Evolutionary conservation across 2,329 filamentous ascomycete genomes (phyloP).

Genomic region (Alternaria triticimaculans): DNA sequence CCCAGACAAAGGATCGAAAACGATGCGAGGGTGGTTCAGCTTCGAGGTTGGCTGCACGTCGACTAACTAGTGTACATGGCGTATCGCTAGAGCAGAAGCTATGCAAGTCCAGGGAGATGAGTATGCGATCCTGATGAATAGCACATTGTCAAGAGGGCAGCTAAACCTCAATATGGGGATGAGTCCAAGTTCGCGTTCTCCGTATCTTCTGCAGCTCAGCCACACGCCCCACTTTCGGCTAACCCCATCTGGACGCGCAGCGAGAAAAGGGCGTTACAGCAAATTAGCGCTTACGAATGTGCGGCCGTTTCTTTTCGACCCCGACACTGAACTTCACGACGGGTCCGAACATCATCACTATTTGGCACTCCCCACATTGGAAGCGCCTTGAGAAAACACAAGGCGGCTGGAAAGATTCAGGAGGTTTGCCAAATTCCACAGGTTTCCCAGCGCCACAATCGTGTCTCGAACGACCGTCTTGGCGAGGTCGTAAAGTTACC

Average conservation of each 20-base stretch:
- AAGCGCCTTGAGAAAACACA: neutral
- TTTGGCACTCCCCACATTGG: neutral
- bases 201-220: constrained; percentile 10
- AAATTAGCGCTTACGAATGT: constrained; percentile 17
- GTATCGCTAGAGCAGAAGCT: neutral
- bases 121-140: neutral
- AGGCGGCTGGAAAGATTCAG: neutral
- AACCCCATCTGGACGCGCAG: neutral
- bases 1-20: neutral
- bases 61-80: neutral
- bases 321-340: neutral
- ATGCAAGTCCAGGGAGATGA: neutral
- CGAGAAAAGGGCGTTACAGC: constrained; percentile 19
- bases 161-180: neutral
- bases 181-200: neutral
- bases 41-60: neutral
- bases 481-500: constrained; percentile 12
- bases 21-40: neutral
- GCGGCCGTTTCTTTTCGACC: constrained; percentile 3
- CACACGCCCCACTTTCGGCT: constrained; percentile 9
- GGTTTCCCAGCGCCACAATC: neutral
- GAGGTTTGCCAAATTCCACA: neutral
- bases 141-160: neutral
- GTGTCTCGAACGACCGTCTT: constrained; percentile 5
- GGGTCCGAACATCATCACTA: neutral